Base-by-base conservation (phyloP, 768 basidiomycete genomes). In the Lactifluus volemus region DNA sequence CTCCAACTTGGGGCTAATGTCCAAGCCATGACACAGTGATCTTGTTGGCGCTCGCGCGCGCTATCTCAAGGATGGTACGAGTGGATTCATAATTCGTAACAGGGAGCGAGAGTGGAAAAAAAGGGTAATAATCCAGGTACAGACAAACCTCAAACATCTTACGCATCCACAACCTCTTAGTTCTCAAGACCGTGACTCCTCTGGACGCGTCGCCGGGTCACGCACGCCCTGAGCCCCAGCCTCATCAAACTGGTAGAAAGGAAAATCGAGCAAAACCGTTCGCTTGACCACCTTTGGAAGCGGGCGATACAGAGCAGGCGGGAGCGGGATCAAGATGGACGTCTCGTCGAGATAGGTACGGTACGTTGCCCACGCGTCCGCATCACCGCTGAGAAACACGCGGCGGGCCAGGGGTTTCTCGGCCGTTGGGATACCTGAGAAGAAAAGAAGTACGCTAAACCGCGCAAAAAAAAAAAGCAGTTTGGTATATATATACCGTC, bases 351-450 rank as follows among this genome's bases (percentile, higher is more conserved):
- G 76, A 68, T 87, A 86, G 5, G 68, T 68, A 68, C 82, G 76
- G 70, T 86, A 87, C 21, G 74, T 70, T n/a, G 66, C 61, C 81
- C 83, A 84, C 3, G 79, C 78, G 56, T 36, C 21, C 50, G 19
- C 56, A 58, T 49, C 57, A 44, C 36, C 53, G 48, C 36, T 19
- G 50, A 21, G 53, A 41, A 39, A 59, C 45, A 9, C 55, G 36
- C 76, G 76, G 67, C 80, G 79, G 0, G 84, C 84, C 44, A 80
- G 78, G 2, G 84, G 84, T 69, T 84, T 85, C 70, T 86, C 85
- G 5, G 84, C 84, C 0, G 83, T 82, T 0, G 85, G 86, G n/a
- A 89, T 67, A 9, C 86, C 87, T 11, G 84, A 84, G 5, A 75
- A 82, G 72, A 86, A 87, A 74, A 89, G 77, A 17, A 85, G 75